phyloP scores from a whole-genome alignment of 257 asterid species.

The Solanum okadae region DNA sequence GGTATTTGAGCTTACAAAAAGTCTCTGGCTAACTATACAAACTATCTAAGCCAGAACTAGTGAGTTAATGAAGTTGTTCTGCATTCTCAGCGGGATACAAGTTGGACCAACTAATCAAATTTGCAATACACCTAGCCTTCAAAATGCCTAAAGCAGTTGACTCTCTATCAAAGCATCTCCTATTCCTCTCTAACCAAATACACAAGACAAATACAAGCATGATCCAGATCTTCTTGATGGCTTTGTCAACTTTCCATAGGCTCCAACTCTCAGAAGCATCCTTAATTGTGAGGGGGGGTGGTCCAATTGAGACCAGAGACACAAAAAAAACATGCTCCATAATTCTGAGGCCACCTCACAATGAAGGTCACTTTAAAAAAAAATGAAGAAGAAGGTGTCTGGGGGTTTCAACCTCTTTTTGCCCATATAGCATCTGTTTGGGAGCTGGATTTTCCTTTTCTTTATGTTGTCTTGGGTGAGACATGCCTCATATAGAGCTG shows the following conservation, averaged over 20 bases:
- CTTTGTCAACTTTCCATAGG: not conserved
- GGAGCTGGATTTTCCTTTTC: not conserved
- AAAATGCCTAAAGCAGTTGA: not conserved
- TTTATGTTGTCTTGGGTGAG: not conserved
- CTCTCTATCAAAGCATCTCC: not conserved
- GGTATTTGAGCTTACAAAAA: not conserved
- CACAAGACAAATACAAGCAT: not conserved
- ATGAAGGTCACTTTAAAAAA: not conserved
- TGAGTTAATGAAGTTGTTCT: not conserved
- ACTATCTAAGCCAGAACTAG: not conserved
- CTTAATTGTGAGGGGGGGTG: not conserved
- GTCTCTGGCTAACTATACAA: not conserved
- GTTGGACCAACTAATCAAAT: not conserved
- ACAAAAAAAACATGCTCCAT: not conserved
- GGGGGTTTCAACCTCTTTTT: not conserved
- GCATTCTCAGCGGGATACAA: not conserved
- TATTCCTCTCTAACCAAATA: not conserved
- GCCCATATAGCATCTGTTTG: not conserved
- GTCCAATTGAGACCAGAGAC: not conserved
- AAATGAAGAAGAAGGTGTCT: not conserved
- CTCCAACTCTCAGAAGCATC: not conserved
- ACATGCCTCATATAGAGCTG: not conserved
- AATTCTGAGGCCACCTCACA: not conserved
- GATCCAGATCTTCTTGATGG: not conserved
- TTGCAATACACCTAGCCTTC: not conserved